These are phyloP conservation scores for Rosa multiflora DNA, from an alignment of 306 rosid genomes.

Conservation along the genomic window DNA sequence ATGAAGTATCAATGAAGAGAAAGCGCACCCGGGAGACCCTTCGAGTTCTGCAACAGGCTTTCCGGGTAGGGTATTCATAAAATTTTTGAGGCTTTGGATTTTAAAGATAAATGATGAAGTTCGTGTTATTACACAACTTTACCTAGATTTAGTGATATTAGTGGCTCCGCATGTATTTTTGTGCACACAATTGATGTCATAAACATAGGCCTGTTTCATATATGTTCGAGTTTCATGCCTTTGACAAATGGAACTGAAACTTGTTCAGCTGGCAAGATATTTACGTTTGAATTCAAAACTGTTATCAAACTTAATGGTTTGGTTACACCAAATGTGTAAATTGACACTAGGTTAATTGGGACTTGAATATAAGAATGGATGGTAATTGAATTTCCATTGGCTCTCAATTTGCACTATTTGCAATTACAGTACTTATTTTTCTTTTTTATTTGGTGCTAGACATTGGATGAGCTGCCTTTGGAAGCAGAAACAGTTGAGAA, in stretches of 20 bases:
- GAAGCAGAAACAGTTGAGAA: conserved; percentile 96
- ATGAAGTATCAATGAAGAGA: conserved; percentile 81
- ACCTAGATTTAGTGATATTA: neutral
- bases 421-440: neutral
- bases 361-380: neutral
- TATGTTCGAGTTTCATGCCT: neutral
- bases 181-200: neutral
- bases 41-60: conserved; percentile 86
- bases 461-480: conserved; percentile 87
- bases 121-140: neutral
- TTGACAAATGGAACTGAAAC: neutral
- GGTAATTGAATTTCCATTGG: neutral
- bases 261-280: neutral
- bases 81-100: neutral
- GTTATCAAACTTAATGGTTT: neutral
- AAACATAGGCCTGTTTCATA: neutral
- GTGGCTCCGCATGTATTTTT: neutral
- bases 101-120: neutral
- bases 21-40: conserved; percentile 85
- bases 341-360: neutral
- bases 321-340: neutral
- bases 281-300: neutral
- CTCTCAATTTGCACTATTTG: neutral
- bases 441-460: conserved; percentile 43
- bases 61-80: conserved; percentile 55